Percentiles rank a stretch among this genome's conserved stretches.
These are phyloP conservation scores for Magnusiomyces clavatus DNA, from an alignment of 1,139 yeast genomes.

Conservation along the genomic window DNA sequence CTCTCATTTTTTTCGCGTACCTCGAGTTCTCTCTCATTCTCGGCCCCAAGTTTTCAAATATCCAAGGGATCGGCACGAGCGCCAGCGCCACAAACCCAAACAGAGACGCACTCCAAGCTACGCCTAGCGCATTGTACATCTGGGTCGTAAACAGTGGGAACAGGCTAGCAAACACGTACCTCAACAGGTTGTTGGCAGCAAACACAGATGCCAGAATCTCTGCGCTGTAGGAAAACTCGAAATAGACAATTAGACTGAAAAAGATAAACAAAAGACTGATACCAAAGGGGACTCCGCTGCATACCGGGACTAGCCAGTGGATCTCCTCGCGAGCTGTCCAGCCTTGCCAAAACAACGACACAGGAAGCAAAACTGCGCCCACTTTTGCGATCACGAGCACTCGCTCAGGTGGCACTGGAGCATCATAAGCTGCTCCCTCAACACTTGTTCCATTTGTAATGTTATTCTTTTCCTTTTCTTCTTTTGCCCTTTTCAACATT, in stretches of 20 bases:
- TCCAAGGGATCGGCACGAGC: conserved; percentile 60
- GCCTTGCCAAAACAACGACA: conserved; percentile 12
- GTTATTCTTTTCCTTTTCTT: background rate
- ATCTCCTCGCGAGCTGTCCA: conserved; percentile 26
- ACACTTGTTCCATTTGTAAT: too few relatives aligned
- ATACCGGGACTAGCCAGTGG: conserved; percentile 70
- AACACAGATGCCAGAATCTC: conserved; percentile 60
- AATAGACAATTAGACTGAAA: conserved; percentile 52
- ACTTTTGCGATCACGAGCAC: conserved; percentile 5
- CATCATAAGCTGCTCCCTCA: background rate
- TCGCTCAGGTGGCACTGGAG: conserved; percentile 2
- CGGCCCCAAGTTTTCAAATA: conserved; percentile 52
- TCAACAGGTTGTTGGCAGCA: conserved; percentile 67
- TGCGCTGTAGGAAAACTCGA: conserved; percentile 47
- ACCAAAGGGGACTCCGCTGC: conserved; percentile 38
- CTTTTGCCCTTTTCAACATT: background rate
- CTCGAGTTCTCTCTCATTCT: conserved; percentile 40
- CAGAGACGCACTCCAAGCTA: conserved; percentile 55
- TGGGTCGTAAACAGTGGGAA: conserved; percentile 68
- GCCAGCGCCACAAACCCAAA: conserved; percentile 48
- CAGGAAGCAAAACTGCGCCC: conserved; percentile 8
- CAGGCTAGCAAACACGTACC: conserved; percentile 63
- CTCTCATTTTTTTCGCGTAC: background rate
- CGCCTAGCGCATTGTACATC: conserved; percentile 47
- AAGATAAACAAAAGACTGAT: conserved; percentile 59